These are phyloP conservation scores for Plasmodium blacklocki DNA, from an alignment of 169 alveolate species.

Conservation along the genomic window DNA sequence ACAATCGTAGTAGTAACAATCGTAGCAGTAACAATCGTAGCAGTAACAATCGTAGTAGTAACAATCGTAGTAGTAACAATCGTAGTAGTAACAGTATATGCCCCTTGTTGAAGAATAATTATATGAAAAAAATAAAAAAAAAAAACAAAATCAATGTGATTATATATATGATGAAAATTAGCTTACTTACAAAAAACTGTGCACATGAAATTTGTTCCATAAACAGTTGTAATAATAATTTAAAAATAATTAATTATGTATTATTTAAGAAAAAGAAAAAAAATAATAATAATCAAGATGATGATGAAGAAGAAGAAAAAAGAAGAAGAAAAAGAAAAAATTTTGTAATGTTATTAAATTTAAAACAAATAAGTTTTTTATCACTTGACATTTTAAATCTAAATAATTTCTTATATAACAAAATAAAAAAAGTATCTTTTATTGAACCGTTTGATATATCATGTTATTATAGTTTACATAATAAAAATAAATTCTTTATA, in stretches of 20 bases:
- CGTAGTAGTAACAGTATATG: background rate
- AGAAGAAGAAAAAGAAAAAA: background rate
- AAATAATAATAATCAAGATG: background rate
- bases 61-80: background rate
- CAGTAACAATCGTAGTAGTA: background rate
- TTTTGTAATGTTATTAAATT: background rate
- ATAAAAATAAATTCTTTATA: slow-evolving; percentile 20
- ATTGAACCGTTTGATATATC: slow-evolving; percentile 38
- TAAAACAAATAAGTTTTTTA: slow-evolving; percentile 10
- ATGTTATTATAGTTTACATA: slow-evolving; percentile 9
- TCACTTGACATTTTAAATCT: slow-evolving; percentile 5
- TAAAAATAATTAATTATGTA: background rate
- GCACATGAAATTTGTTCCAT: slow-evolving; percentile 38
- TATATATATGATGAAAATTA: slow-evolving; percentile 34
- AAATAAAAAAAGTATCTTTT: slow-evolving; percentile 10
- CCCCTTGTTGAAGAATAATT: background rate
- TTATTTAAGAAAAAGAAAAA: slow-evolving; percentile 1
- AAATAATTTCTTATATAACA: slow-evolving; percentile 5
- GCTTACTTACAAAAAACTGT: slow-evolving; percentile 17
- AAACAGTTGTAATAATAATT: slow-evolving; percentile 31
- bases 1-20: background rate
- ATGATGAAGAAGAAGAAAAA: too few species aligned
- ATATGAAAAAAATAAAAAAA: background rate
- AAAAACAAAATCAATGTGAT: slow-evolving; percentile 16
- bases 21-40: background rate